Percentiles rank a stretch among this genome's conserved stretches.
Evolutionary conservation across 306 rosid species (phyloP).

Genomic region (Trichosanthes truncata): DNA sequence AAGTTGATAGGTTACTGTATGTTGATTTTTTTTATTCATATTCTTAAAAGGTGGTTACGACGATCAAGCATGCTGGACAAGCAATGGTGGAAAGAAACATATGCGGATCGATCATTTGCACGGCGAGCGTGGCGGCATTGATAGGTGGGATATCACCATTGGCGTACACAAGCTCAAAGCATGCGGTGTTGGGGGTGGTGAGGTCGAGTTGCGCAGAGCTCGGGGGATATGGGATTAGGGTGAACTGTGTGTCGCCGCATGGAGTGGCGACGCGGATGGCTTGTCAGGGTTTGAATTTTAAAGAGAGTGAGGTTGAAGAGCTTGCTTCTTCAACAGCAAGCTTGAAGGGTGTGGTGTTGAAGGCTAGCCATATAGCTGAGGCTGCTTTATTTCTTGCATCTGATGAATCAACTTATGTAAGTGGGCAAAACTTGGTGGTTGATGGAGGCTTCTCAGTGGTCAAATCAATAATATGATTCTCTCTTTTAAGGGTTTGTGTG

Average conservation of each 20-base stretch:
- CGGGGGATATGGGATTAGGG: conserved; percentile 70
- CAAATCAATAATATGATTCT: background rate
- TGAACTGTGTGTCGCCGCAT: conserved; percentile 63
- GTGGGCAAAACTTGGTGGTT: conserved; percentile 72
- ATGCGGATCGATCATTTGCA: conserved; percentile 75
- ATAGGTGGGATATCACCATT: conserved; percentile 53
- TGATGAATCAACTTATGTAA: conserved; percentile 51
- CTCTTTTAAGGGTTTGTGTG: too few species aligned
- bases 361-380: conserved; percentile 62
- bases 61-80: conserved; percentile 54
- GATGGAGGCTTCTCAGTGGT: conserved; percentile 84
- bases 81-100: conserved; percentile 53
- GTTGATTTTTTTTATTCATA: too few species aligned
- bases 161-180: conserved; percentile 61
- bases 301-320: conserved; percentile 38
- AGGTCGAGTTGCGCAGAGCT: conserved; percentile 61
- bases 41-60: conserved; percentile 28
- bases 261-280: conserved; percentile 72
- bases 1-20: too few species aligned
- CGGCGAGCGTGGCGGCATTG: conserved; percentile 49
- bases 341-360: conserved; percentile 64
- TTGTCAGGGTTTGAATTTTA: conserved; percentile 27
- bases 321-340: conserved; percentile 24
- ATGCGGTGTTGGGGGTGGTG: conserved; percentile 66
- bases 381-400: conserved; percentile 81